Base-by-base conservation (phyloP, 805 yeast species). In the Suhomyces sp. region DNA sequence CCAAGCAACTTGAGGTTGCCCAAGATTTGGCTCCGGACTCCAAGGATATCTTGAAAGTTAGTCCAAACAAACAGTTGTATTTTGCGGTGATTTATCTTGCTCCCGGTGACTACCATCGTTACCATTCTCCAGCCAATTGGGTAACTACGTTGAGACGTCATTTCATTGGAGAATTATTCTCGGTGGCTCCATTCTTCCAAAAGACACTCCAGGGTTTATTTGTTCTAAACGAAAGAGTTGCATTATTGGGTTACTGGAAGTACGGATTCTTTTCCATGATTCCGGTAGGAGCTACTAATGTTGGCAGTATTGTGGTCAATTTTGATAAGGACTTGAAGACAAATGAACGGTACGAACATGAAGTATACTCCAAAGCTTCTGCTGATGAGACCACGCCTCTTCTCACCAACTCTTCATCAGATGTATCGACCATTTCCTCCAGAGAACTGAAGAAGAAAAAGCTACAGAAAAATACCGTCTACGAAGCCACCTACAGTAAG, bases 201-300 rank as follows among this genome's bases (percentile, higher is more conserved):
- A 83, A 82, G 58, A 85, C 96, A 23, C 80, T 94, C 53, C 86
- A 87, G 50, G 93, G 94, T 40, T 79, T 94, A 58, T 94, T 94
- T 67, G 89, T 93, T 4, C 74, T 94, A 60, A 94, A 94, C 67
- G 99, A 94, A 72, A 81, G 99, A 61, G 99, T 94, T 3, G 96
- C 99, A 0, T 73, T 94, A 48, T 79, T 94, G 52, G 99, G 99
- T 1, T 85, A 90, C 63, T 94, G 99, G 99, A 89, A 88, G 66
- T 81, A 94, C 67, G 99, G 99, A 0, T 94, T 94, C 63, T 94
- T 94, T 74, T 87, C 96, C 58, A 94, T 94, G 99, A 93, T 97
- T 0, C 97, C 99, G 0, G 99, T 94, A 10, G 99, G 99, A 12
- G 99, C 99, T 23, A 94, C 99, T 2, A 94, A 94, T 71, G 99